These are phyloP conservation scores for Ogataea chonburiensis DNA, from an alignment of 805 yeast species.

Conservation along the genomic window DNA sequence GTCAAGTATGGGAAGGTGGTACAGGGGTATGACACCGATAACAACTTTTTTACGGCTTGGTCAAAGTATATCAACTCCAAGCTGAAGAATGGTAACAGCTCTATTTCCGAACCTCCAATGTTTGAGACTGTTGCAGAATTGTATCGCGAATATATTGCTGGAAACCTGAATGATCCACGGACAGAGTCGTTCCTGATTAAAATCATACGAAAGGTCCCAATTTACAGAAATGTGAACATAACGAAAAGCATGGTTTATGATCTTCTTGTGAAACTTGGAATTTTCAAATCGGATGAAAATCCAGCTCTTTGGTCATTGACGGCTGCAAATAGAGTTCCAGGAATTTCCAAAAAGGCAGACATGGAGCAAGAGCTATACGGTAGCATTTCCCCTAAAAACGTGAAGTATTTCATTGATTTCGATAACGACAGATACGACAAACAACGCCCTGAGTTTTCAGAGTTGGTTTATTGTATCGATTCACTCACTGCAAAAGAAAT, in stretches of 20 bases:
- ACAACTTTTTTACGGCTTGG: slow-evolving; percentile 27
- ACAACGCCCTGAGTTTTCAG: slow-evolving; percentile 40
- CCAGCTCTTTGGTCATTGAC: slow-evolving; percentile 53
- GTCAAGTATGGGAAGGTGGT: slow-evolving; percentile 36
- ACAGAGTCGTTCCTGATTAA: slow-evolving; percentile 49
- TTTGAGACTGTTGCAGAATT: slow-evolving; percentile 42
- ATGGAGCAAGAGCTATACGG: slow-evolving; percentile 43
- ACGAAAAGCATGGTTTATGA: slow-evolving; percentile 56
- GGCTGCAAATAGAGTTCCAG: slow-evolving; percentile 43
- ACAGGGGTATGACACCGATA: slow-evolving; percentile 27
- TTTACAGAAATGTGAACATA: slow-evolving; percentile 41
- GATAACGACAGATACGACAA: neutral
- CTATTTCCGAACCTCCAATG: slow-evolving; percentile 23
- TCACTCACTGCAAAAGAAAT: slow-evolving; percentile 78
- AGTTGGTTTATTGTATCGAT: slow-evolving; percentile 79
- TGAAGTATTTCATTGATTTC: slow-evolving; percentile 24
- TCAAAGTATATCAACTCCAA: slow-evolving; percentile 21
- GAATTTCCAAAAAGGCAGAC: slow-evolving; percentile 43
- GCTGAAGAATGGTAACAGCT: slow-evolving; percentile 5
- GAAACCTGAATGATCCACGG: slow-evolving; percentile 47
- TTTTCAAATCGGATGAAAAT: slow-evolving; percentile 36
- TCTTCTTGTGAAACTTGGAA: slow-evolving; percentile 38
- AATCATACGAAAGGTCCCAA: slow-evolving; percentile 32
- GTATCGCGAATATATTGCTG: slow-evolving; percentile 55
- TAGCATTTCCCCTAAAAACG: slow-evolving; percentile 23